These are phyloP conservation scores for Leccinellum luteum DNA, from an alignment of 768 basidiomycete species.

Conservation along the genomic window DNA sequence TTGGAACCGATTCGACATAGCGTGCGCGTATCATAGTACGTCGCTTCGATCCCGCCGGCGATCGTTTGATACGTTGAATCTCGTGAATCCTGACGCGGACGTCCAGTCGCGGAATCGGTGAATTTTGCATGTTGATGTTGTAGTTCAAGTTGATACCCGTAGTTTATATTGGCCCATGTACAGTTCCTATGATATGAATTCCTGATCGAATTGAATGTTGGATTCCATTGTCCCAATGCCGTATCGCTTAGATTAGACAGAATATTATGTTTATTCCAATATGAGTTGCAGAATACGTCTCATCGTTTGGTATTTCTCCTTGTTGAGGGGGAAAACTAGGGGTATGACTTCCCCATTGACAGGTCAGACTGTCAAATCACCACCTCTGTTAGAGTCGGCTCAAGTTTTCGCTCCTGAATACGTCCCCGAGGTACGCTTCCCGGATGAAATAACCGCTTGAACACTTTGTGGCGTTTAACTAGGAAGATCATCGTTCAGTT, in stretches of 20 bases:
- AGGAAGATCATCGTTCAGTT: constrained; percentile 82
- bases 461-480: constrained; percentile 87
- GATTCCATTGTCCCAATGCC: background rate
- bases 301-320: background rate
- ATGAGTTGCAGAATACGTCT: background rate
- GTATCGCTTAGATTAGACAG: background rate
- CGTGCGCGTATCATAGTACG: background rate
- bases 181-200: background rate
- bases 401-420: background rate
- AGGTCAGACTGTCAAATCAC: background rate
- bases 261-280: background rate
- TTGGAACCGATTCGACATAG: constrained; percentile 7
- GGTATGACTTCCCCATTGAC: background rate
- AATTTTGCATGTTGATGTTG: constrained; percentile 15
- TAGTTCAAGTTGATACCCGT: background rate
- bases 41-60: background rate
- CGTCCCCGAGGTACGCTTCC: no score
- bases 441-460: constrained; percentile 65
- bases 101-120: background rate
- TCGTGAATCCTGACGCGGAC: background rate
- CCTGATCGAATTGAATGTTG: background rate
- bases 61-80: background rate
- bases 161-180: constrained; percentile 1
- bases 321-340: background rate
- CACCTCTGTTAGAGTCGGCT: background rate